Conservation (phyloP, 805 yeast genomes). For the Hanseniaspora thailandica region DNA sequence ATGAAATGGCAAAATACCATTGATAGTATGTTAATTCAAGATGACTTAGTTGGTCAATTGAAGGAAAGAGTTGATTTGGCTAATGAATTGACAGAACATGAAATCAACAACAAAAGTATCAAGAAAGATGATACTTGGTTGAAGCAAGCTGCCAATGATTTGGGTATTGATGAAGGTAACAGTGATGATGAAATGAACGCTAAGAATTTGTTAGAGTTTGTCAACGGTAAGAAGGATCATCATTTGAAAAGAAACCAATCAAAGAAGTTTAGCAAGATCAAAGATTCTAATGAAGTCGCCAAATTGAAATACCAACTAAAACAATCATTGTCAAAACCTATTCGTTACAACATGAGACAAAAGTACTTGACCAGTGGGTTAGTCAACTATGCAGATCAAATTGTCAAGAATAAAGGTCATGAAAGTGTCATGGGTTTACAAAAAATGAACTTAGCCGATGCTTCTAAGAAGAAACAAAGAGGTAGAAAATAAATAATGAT, state of each 20-base stretch:
- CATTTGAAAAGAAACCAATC: constrained; percentile 51
- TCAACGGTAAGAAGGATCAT: constrained; percentile 33
- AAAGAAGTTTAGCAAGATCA: constrained; percentile 40
- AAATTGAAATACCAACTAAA: constrained; percentile 41
- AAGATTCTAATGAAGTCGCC: constrained; percentile 40
- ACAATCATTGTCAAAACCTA: constrained; percentile 39
- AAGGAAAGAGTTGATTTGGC: constrained; percentile 60
- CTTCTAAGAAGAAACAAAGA: constrained; percentile 35
- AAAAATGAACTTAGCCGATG: constrained; percentile 52
- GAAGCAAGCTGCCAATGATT: constrained; percentile 80
- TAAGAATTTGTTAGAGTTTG: constrained; percentile 32
- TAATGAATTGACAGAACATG: constrained; percentile 62
- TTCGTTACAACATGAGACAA: constrained; percentile 53
- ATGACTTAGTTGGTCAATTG: constrained; percentile 57
- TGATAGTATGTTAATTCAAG: constrained; percentile 63
- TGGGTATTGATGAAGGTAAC: constrained; percentile 63
- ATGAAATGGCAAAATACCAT: constrained; percentile 44
- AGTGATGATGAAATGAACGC: constrained; percentile 38
- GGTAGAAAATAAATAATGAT: constrained; percentile 11
- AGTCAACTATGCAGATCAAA: constrained; percentile 62
- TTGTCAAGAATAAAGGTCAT: constrained; percentile 59
- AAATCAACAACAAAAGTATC: constrained; percentile 45
- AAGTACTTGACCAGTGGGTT: constrained; percentile 73
- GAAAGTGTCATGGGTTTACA: constrained; percentile 58
- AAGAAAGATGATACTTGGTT: constrained; percentile 71